Conservation (phyloP, 352 stramenopile genomes). For the Thraustochytrium striatum region DNA sequence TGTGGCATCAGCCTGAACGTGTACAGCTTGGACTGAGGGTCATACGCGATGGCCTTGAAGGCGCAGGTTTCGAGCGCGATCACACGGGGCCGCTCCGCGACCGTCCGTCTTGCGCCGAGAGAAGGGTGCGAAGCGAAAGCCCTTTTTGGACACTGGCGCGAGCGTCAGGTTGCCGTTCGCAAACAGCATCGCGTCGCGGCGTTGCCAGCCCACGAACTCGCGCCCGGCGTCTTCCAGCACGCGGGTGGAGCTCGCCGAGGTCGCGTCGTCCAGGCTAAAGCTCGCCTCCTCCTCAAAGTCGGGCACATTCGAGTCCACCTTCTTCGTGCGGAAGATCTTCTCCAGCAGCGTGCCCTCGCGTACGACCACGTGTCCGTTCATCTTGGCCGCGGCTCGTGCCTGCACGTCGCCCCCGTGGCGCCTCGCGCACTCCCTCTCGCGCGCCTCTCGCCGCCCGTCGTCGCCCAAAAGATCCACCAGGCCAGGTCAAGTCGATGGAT, state of each 20-base stretch:
- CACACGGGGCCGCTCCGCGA: background rate
- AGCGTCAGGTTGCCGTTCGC: constrained; percentile 45
- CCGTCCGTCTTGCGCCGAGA: background rate
- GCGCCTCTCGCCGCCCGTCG: no score
- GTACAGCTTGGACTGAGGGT: constrained; percentile 17
- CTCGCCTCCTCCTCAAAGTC: constrained; percentile 4
- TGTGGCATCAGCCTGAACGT: constrained; percentile 13
- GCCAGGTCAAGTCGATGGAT: no score
- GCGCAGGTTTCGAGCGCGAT: constrained; percentile 14
- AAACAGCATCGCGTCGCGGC: constrained; percentile 37
- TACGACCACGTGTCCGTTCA: constrained; percentile 50
- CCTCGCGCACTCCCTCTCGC: no score
- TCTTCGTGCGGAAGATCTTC: background rate
- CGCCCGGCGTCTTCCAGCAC: background rate
- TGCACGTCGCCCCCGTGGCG: no score
- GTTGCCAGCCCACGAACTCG: constrained; percentile 36
- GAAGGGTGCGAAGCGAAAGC: constrained; percentile 43
- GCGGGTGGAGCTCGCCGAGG: background rate
- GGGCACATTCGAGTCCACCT: background rate
- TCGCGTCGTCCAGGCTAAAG: background rate
- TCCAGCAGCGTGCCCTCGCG: constrained; percentile 34
- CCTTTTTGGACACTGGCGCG: background rate
- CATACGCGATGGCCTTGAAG: constrained; percentile 23
- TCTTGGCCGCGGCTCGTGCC: constrained; percentile 56
- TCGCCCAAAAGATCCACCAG: no score